phyloP scores from a whole-genome alignment of 169 alveolate genomes.

The Plasmodium yoelii region DNA sequence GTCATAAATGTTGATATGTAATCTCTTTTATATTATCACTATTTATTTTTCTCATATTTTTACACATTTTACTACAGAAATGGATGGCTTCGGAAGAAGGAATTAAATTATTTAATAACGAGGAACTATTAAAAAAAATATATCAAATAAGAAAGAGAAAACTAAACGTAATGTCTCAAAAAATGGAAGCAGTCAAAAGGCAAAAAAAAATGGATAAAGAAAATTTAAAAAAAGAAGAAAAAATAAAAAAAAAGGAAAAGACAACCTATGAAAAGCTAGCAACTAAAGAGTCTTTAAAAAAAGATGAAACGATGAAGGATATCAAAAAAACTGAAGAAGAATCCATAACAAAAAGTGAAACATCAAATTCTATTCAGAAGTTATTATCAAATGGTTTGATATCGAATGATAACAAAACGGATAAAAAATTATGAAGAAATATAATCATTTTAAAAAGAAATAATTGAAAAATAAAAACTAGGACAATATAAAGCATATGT shows the following conservation, averaged over 20 bases:
- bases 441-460: neutral
- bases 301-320: conserved; percentile 30
- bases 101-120: conserved; percentile 56
- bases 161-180: conserved; percentile 47
- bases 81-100: conserved; percentile 78
- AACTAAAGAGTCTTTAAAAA: conserved; percentile 29
- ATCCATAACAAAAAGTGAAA: conserved; percentile 2
- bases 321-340: conserved; percentile 15
- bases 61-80: conserved; percentile 18
- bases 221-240: conserved; percentile 67
- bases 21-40: neutral
- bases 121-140: conserved; percentile 40
- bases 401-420: neutral
- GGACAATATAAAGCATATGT: neutral
- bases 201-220: conserved; percentile 66
- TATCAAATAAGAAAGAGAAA: conserved; percentile 60
- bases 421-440: conserved; percentile 1
- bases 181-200: conserved; percentile 61
- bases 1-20: no score
- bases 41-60: neutral
- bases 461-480: neutral
- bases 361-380: conserved; percentile 13
- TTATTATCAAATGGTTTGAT: conserved; percentile 13
- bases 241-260: conserved; percentile 70
- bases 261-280: conserved; percentile 27